Base-by-base conservation (phyloP, 2,329 filamentous ascomycete genomes). In the Corinectria fuckeliana region DNA sequence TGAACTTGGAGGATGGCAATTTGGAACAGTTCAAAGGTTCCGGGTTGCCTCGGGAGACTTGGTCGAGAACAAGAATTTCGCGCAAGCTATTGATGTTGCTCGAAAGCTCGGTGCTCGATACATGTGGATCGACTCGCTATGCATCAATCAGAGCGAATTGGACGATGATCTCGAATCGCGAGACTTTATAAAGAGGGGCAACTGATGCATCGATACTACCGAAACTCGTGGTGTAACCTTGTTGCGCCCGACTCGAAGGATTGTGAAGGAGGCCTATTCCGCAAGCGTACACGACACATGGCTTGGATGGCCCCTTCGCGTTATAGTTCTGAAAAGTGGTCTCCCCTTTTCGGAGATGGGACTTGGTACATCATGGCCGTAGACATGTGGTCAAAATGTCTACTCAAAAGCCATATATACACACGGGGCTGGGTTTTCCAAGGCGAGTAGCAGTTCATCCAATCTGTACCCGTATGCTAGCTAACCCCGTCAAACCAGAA, bases 61-160 rank as follows among this genome's bases (percentile, higher is more conserved):
- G 21, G 16, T 50, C 4, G 10, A 25, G 18, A 25, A 50, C 16
- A 36, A 38, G 8, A 50, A 50, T 30, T 50, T 50, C 23, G 47
- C 38, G 1, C 30, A 38, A 20, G 47, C 47, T 3, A 38, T 39
- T 3, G 3, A 25, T 11, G 32, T 50, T 11, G 30, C 47, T 13
- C 30, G 32, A 20, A 36, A 26, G n/a, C 47, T 50, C 11, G 25
- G 18, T 8, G 21, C 16, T 7, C 26, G 32, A 13, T 50, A 38
- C 21, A 50, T 50, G 8, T 50, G 47, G 47, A 50, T 50, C 32
- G 47, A 50, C 32, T 50, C 47, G 20, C 47, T 50, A 5, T 50
- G 32, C 20, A 50, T 50, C 32, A 50, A 38, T n/a, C 47, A 50
- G 25, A 10, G 34, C 16, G 28, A 13, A 13, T 30, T 21, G 18